Base-by-base conservation (phyloP, 2,329 filamentous ascomycete species). In the Colletotrichum phormii region DNA sequence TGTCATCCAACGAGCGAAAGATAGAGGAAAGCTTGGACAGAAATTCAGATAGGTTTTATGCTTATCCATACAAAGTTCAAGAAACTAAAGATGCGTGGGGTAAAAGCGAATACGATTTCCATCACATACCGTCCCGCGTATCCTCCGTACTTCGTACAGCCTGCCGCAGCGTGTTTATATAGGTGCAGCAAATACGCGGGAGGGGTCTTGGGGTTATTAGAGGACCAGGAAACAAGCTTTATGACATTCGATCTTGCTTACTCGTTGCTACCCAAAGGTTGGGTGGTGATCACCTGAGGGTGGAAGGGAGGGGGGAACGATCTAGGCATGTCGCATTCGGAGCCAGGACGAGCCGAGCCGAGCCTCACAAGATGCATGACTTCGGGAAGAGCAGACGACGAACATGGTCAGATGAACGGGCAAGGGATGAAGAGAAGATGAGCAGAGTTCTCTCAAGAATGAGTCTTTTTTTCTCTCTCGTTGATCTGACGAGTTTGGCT, bases 371-470 rank as follows among this genome's bases (percentile, higher is more conserved):
- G 53, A 31, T 12, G 18, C 15, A 49, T 12, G 35, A 7, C 29
- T 35, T 35, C 13, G 13, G 12, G 22, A 53, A 9, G 35, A 37
- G 4, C 18, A 37, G 18, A 70, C 31, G 15, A 29, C 18, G 46
- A 59, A 59, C 66, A 64, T 49, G 49, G 49, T 64, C 60, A 57
- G 55, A 70, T 22, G 70, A 57, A 70, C 66, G 8, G 8, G 18
- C 22, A 24, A 33, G 59, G 31, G 33, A 31, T 33, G 9, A 2
- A 7, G 12, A 70, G 15, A 70, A 70, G 11, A 64, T 72, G 31
- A 33, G 60, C 60, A 61, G 22, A 33, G 12, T 72, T 72, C 57
- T 72, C 57, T 22, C 42, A 49, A n/a, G 18, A n/a, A n/a, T 18
- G 42, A n/a, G 18, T 53, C n/a, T 37, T 61, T 55, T n/a, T 42